Evolutionary conservation across 2,329 filamentous ascomycete genomes (phyloP), one percentile per base, ranked within the genome.

Genomic region (Pseudogymnoascus destructans): DNA sequence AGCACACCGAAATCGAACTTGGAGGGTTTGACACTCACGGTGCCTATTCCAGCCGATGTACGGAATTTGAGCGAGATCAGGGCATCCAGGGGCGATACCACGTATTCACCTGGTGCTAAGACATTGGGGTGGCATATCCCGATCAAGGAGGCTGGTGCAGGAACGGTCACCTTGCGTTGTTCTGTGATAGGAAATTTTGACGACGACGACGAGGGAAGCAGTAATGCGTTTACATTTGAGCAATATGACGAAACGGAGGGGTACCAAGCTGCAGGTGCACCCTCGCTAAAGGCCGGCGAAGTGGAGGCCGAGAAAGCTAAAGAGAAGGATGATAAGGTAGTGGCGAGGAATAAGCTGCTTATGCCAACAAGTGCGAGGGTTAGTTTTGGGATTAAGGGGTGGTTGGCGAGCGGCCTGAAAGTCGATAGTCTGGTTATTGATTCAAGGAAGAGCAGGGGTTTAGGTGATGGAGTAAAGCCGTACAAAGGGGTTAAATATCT

Each of bases 401-500:
- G 83, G 81, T 67, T 86, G 64, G 77, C 83, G 13, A 86, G 83
- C 66, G 84, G 84, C 3, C 74, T 86, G 55, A 85, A 79, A 69
- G 77, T 86, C 27, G 83, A 86, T 64, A 84, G 81, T 70, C 79
- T 90, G 67, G 68, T 82, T 67, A 70, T 89, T 65, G 77, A 90
- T 69, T 76, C 81, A n/a, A 85, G 87, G 70, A 90, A 85, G 73
- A 95, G 89, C 71, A 81, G 85, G 59, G 93, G 93, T 0, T 67
- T 98, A 49, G 89, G 89, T 0, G 89, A 95, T 64, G 83, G 87
- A 2, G 83, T 97, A 36, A 95, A 90, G 73, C 93, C 93, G 21
- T 97, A 95, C 73, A 98, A 97, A 73, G 93, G 93, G 1, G 93
- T 98, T 64, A 98, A 98, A 73, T 98, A 98, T 72, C 70, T 98